Conservation (phyloP, 805 yeast genomes). For the Wickerhamiella nectarea region DNA sequence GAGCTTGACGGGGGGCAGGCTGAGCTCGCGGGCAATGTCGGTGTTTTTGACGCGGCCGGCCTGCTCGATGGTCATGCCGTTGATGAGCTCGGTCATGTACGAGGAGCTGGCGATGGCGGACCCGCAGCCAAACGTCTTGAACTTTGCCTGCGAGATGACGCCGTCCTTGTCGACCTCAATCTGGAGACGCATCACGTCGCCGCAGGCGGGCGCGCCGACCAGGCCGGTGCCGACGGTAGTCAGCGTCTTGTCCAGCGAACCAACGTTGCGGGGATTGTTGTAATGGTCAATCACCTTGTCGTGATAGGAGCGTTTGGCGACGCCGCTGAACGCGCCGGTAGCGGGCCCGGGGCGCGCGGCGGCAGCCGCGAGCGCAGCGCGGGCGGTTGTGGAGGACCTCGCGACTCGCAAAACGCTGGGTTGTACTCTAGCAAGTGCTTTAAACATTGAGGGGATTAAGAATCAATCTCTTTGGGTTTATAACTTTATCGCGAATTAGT, state of each 20-base stretch:
- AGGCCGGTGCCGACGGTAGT: constrained; percentile 85
- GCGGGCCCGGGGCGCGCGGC: background rate
- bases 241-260: constrained; percentile 68
- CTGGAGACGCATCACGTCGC: constrained; percentile 96
- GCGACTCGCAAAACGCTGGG: background rate
- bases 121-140: constrained; percentile 99
- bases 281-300: constrained; percentile 93
- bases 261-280: constrained; percentile 93
- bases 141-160: constrained; percentile 83
- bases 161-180: constrained; percentile 90
- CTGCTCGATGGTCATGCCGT: constrained; percentile 88
- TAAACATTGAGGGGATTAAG: background rate
- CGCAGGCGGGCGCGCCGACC: constrained; percentile 99
- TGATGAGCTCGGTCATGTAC: constrained; percentile 86
- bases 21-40: constrained; percentile 83
- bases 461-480: too few species aligned
- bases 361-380: background rate
- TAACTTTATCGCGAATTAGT: too few species aligned
- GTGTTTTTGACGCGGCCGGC: constrained; percentile 89
- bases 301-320: constrained; percentile 37
- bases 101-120: constrained; percentile 94
- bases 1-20: constrained; percentile 91
- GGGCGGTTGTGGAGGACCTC: background rate
- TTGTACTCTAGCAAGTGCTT: background rate
- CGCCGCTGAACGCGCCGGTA: background rate